Base-by-base conservation (phyloP, 805 yeast genomes). In the Candida ortonii region DNA sequence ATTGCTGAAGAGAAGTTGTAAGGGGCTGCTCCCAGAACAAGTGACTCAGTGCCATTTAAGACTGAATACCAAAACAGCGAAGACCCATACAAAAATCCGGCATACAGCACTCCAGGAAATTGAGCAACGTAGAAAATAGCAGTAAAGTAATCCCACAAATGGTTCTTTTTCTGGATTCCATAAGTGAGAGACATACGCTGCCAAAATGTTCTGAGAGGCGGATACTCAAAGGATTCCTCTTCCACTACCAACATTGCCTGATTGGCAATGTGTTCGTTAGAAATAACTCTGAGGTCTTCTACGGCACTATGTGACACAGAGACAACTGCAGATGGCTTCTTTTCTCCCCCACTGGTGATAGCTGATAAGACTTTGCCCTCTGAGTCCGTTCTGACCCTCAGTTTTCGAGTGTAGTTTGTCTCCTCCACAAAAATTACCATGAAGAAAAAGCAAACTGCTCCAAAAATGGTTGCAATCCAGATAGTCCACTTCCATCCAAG, bases 401-500 rank as follows among this genome's bases (percentile, higher is more conserved):
- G 21, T 23, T 36, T 46, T 46, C 61, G 50, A 16, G 66, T 65
- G 42, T 73, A 76, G 33, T 64, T 67, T 10, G 82, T 74, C 49
- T 76, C 80, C 50, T 76, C 80, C 73, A 73, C 67, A 20, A 69
- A 62, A 38, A 76, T 53, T 34, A 66, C 56, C 45, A 61, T 55
- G 50, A 50, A 62, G 46, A 55, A 61, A 26, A 52, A 67, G 48
- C 57, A 68, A 34, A 47, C 70, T 21, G 61, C 74, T 16, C 62
- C 64, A 30, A 69, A 67, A 29, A 77, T 68, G 13, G 73, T 70
- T 33, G 70, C 61, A 60, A 73, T 62, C 41, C 47, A 60, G 54
- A 75, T 70, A 7, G 70, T 73, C 78, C 78, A 73, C 41, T 67
- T 53, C 68, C 78, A 78, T 6, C 74, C 71, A 17, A 65, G 57